Conservation (phyloP, 108 stramenopile species). For the Epipyxis sp. region DNA sequence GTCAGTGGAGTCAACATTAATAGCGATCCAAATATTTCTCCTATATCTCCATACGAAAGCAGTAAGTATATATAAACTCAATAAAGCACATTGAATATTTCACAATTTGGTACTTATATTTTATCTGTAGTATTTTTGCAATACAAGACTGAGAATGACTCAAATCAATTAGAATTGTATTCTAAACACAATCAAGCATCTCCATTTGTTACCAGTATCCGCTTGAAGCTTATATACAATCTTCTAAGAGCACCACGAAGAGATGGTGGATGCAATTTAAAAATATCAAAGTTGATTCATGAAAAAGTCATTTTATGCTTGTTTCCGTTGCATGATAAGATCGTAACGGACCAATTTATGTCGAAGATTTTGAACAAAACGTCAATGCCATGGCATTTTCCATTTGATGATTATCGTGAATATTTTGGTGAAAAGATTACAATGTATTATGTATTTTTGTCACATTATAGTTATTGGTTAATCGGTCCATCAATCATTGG, state of each 20-base stretch:
- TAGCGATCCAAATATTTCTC: no score
- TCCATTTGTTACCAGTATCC: background rate
- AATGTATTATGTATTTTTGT: slow-evolving; percentile 9
- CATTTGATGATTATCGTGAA: slow-evolving; percentile 10
- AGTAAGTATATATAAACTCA: no score
- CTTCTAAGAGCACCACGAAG: background rate
- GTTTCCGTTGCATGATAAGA: slow-evolving; percentile 28
- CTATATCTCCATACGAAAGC: no score
- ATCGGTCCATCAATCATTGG: slow-evolving; percentile 7
- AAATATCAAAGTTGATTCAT: slow-evolving; percentile 1
- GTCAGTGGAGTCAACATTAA: no score
- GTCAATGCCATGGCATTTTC: background rate
- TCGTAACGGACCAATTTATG: background rate
- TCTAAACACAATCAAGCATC: no score
- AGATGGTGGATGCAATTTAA: slow-evolving; percentile 17
- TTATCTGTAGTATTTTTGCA: no score
- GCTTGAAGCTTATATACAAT: slow-evolving; percentile 5
- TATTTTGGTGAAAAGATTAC: slow-evolving; percentile 33
- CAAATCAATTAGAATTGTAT: no score
- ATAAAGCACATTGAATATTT: no score
- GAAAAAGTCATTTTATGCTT: slow-evolving; percentile 3
- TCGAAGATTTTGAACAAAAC: background rate
- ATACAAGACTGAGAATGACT: no score
- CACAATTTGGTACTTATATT: no score
- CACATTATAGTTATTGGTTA: slow-evolving; percentile 15